phyloP scores from a whole-genome alignment of 805 yeast genomes.

The Cyberlindnera xylosilytica region DNA sequence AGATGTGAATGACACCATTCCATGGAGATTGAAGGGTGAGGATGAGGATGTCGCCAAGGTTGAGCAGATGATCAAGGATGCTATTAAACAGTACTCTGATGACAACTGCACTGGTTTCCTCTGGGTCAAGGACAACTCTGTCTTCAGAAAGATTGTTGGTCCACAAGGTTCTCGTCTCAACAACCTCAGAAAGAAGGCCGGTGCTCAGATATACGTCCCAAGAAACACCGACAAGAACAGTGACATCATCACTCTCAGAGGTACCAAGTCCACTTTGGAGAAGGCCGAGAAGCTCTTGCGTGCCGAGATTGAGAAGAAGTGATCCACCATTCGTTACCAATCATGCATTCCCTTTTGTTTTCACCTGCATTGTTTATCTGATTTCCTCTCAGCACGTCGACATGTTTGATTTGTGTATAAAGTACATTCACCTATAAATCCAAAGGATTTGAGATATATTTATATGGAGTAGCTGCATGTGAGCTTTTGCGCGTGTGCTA shows the following conservation, averaged over 20 bases:
- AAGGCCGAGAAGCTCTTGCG: conserved; percentile 39
- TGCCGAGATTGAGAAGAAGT: conserved; percentile 24
- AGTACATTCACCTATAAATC: no score
- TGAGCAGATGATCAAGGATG: conserved; percentile 44
- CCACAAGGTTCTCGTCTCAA: conserved; percentile 69
- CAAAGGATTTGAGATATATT: no score
- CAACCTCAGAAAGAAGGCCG: conserved; percentile 55
- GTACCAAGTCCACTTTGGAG: conserved; percentile 52
- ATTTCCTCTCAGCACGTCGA: no score
- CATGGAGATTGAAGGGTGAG: conserved; percentile 67
- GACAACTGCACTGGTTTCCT: conserved; percentile 58
- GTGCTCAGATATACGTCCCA: conserved; percentile 62
- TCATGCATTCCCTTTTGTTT: conserved; percentile 4
- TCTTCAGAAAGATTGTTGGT: conserved; percentile 68
- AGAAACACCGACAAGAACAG: conserved; percentile 48
- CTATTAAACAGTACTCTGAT: conserved; percentile 43
- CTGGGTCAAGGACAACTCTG: conserved; percentile 45
- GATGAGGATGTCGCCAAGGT: conserved; percentile 50
- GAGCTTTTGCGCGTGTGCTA: no score
- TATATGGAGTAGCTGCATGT: no score
- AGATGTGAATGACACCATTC: conserved; percentile 38
- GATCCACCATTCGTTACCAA: neutral
- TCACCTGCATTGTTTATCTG: neutral
- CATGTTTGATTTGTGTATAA: no score
- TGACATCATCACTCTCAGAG: conserved; percentile 57